Conservation (phyloP, 1,284 basidiomycete genomes). For the Ceratobasidium papillatum region DNA sequence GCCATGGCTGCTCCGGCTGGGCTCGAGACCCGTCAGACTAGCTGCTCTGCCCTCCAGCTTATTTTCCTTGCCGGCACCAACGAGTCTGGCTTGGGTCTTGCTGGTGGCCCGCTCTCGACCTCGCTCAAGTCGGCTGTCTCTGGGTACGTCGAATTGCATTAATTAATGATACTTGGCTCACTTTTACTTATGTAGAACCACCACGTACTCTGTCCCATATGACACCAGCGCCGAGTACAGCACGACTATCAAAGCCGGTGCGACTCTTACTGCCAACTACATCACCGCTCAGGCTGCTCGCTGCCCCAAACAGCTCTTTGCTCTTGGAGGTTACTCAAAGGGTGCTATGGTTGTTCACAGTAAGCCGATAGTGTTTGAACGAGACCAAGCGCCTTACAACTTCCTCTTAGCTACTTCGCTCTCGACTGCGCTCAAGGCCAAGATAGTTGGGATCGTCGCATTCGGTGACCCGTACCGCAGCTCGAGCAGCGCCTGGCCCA, state of each 20-base stretch:
- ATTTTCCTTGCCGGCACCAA: constrained; percentile 22
- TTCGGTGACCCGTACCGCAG: constrained; percentile 34
- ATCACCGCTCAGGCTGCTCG: constrained; percentile 17
- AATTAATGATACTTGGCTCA: not conserved
- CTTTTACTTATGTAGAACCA: not conserved
- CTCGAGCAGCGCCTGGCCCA: constrained; percentile 27
- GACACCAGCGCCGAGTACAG: constrained; percentile 28
- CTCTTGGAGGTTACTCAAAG: constrained; percentile 28
- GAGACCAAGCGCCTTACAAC: not conserved
- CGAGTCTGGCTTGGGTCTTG: constrained; percentile 17
- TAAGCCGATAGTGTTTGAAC: not conserved
- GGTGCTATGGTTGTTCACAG: constrained; percentile 31
- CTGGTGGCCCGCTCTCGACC: constrained; percentile 8
- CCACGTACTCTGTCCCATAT: constrained; percentile 33
- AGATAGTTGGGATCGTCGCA: constrained; percentile 15
- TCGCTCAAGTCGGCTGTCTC: constrained; percentile 18
- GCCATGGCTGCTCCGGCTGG: constrained; percentile 7
- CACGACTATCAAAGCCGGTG: constrained; percentile 16
- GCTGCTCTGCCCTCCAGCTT: constrained; percentile 19
- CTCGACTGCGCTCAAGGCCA: constrained; percentile 23
- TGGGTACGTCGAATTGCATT: not conserved
- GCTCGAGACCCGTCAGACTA: constrained; percentile 23
- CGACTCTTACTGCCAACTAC: constrained; percentile 13
- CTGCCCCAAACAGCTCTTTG: constrained; percentile 22
- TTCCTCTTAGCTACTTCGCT: constrained; percentile 13